Evolutionary conservation across 768 basidiomycete genomes (phyloP), one percentile per base, ranked within the genome.

Genomic region (Amylocystis lapponica): DNA sequence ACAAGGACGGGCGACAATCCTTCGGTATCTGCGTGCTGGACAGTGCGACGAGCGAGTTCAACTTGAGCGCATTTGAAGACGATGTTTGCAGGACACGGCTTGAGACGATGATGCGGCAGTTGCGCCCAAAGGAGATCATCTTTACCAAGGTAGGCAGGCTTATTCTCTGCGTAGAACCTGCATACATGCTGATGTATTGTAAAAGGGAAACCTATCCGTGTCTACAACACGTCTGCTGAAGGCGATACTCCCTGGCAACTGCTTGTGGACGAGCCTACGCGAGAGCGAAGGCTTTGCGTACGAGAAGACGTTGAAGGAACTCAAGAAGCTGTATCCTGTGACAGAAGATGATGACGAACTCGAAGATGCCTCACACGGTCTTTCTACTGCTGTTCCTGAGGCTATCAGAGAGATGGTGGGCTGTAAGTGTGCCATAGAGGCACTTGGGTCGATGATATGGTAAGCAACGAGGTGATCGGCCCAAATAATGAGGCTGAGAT

Each of bases 1-100:
- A 66, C 8, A 61, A 68, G 16, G 67, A 64, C 19, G 71, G 74
- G 13, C 61, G 62, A 13, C 76, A 79, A 41, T 72, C 69, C 19
- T 98, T 96, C 55, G 96, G 96, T 0, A 66, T 97, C 31, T 95
- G 90, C 57, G 82, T 93, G 7, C 64, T 98, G 54, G 96, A 99
- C 60, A 94, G 92, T 46, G 78, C 96, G 3, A 99, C 96, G 0
- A 94, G 91, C 34, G 87, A 95, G 60, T 98, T 99, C 70, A 84
- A 91, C 57, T 59, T 99, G 56, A 86, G 87, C 43, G 71, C 76
- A 1, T 96, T 98, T 61, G 79, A 86, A 45, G 96, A 99, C 53
- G 96, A 99, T 59, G 73, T 90, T 11, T 94, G 88, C 57, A 76
- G 91, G 26, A 98, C 96, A 4, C 86, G 81, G 60, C 64, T 99